A percentile compares a stretch with the other conserved stretches of the same genome.
Evolutionary conservation across 108 stramenopile genomes (phyloP).

Genomic region (Aurantiochytrium sp.): DNA sequence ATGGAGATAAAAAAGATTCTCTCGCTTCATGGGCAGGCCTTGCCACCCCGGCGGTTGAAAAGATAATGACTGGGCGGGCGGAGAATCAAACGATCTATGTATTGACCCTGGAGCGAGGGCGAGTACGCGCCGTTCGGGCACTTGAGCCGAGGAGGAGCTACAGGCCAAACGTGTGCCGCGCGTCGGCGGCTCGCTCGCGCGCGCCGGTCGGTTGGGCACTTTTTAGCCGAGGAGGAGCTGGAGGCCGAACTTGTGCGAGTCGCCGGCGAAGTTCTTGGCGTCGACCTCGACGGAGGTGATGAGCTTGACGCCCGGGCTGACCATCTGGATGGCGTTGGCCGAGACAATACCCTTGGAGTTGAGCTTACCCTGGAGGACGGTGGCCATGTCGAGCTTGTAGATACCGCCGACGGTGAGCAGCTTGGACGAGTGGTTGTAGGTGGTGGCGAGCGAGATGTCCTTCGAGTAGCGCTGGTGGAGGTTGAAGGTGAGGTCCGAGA

Average conservation of each 20-base stretch:
- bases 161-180: too few species aligned
- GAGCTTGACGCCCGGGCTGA: constrained; percentile 33
- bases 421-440: constrained; percentile 33
- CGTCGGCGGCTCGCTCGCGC: too few species aligned
- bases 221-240: constrained; percentile 25
- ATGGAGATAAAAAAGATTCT: too few species aligned
- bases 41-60: too few species aligned
- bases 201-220: neutral
- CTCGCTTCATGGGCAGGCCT: too few species aligned
- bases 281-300: constrained; percentile 32
- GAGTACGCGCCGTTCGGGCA: too few species aligned
- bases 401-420: constrained; percentile 30
- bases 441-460: neutral
- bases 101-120: too few species aligned
- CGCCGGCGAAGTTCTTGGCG: constrained; percentile 30
- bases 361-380: constrained; percentile 27
- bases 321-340: constrained; percentile 29
- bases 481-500: neutral
- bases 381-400: constrained; percentile 12
- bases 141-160: too few species aligned
- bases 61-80: too few species aligned
- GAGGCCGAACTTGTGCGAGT: constrained; percentile 20
- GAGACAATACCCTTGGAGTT: constrained; percentile 30
- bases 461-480: constrained; percentile 25
- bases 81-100: too few species aligned